Percentiles rank a stretch among this genome's conserved stretches.
Conservation (phyloP, 176 grass and related monocot species). For the Oryza australiensis region DNA sequence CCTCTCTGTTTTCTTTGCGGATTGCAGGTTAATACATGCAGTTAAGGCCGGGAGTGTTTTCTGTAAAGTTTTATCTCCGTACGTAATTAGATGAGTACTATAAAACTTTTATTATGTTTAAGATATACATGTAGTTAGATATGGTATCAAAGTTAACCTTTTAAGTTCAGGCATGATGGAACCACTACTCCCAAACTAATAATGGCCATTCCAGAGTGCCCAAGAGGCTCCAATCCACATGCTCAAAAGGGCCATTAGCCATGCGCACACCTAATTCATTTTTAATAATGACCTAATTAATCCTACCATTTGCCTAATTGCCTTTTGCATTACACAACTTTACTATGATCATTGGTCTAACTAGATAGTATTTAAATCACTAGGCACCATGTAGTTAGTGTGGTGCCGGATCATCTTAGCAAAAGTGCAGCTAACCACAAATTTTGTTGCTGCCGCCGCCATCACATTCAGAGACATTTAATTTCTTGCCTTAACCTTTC, state of each 20-base stretch:
- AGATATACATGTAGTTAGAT: not conserved
- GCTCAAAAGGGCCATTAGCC: not conserved
- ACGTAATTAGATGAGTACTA: too few relatives aligned
- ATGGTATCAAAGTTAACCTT: not conserved
- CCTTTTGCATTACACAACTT: not conserved
- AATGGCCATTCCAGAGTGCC: not conserved
- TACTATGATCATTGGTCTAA: not conserved
- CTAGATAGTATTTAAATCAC: not conserved
- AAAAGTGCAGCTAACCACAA: not conserved
- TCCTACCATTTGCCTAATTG: not conserved
- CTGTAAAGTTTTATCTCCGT: too few relatives aligned
- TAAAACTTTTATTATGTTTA: too few relatives aligned
- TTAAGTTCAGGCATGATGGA: not conserved
- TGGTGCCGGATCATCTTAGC: not conserved
- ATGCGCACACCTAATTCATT: not conserved
- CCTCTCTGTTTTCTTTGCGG: not conserved
- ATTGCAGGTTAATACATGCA: not conserved
- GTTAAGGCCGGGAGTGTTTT: too few relatives aligned
- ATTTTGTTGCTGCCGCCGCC: not conserved
- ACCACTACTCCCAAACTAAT: not conserved
- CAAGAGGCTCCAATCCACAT: not conserved
- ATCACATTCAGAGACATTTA: not conserved
- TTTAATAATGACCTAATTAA: conserved; percentile 1
- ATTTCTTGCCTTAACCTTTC: not conserved
- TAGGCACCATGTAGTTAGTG: not conserved